Conservation (phyloP, 2,329 filamentous ascomycete genomes). For the Fusarium agapanthi region DNA sequence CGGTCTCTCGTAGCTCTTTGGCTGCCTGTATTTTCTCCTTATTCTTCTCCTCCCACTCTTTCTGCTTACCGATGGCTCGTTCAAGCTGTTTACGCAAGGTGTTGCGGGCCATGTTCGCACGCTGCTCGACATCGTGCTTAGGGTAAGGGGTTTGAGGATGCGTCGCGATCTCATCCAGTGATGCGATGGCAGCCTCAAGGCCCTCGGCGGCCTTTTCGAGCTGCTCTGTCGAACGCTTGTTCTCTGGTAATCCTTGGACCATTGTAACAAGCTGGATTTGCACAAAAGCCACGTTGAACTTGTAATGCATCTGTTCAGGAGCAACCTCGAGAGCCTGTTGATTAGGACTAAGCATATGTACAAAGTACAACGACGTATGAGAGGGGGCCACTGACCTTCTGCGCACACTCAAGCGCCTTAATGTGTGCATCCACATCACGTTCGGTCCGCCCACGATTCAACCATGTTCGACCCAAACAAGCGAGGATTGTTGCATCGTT, state of each 20-base stretch:
- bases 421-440: slow-evolving; percentile 66
- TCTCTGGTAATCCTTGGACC: slow-evolving; percentile 78
- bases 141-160: slow-evolving; percentile 83
- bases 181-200: slow-evolving; percentile 84
- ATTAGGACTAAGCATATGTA: slow-evolving; percentile 15
- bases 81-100: slow-evolving; percentile 94
- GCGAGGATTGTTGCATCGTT: slow-evolving; percentile 82
- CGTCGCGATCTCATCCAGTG: slow-evolving; percentile 69
- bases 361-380: neutral
- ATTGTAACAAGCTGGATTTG: slow-evolving; percentile 92
- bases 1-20: slow-evolving; percentile 80
- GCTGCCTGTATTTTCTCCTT: slow-evolving; percentile 86
- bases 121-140: slow-evolving; percentile 87
- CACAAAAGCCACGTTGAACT: slow-evolving; percentile 98
- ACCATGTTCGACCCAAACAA: slow-evolving; percentile 88
- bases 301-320: slow-evolving; percentile 87
- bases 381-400: slow-evolving; percentile 60
- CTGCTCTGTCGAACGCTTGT: slow-evolving; percentile 79
- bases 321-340: slow-evolving; percentile 75
- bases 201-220: slow-evolving; percentile 82
- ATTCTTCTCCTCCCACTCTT: slow-evolving; percentile 92
- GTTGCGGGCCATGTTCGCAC: slow-evolving; percentile 96
- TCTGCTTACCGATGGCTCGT: slow-evolving; percentile 82
- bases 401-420: slow-evolving; percentile 67
- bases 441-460: slow-evolving; percentile 76